Base-by-base conservation (phyloP, 805 yeast genomes). In the Barnettozyma sp. region DNA sequence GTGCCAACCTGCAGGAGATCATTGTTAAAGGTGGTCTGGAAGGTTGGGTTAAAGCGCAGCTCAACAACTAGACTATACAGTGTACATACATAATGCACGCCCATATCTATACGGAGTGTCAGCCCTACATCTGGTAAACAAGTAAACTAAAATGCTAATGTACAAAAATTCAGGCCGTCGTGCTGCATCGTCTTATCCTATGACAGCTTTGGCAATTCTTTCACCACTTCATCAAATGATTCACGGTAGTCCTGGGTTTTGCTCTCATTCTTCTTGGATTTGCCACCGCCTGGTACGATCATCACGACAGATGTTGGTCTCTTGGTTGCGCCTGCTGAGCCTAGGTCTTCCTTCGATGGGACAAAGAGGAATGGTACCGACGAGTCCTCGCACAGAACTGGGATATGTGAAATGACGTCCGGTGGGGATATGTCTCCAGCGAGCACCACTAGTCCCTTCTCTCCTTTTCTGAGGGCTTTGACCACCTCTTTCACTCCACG, bases 401-500 rank as follows among this genome's bases (percentile, higher is more conserved):
- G 99, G 39, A 92, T 76, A 59, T 92, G 99, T 29, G 97, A 86
- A 49, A 94, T 84, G 30, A 92, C 97, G 60, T 92, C 99, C 34
- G 88, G 76, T 41, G 99, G 99, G 38, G 94, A 88, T 46, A 94
- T 92, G 60, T 92, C 99, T 51, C 98, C 97, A 22, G 99, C 98
- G 63, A 92, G 79, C 49, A 92, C 69, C 26, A 92, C 97, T 35
- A 92, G 71, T 36, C 98, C 99, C 65, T 92, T 92, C 61, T 88
- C 97, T 48, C 97, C 97, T 65, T 92, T 92, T 70, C 98, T 80
- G 45, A 92, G 73, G 16, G 97, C 92, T 68, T 92, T 92, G 52
- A 90, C 97, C 24, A 92, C 98, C 66, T 92, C 99, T 65, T 92
- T 92, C 39, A 92, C 97, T 60, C 99, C 99, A 66, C 98, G 78